Evolutionary conservation across 2,329 filamentous ascomycete genomes (phyloP).

Genomic region (Penicillium vulpinum): DNA sequence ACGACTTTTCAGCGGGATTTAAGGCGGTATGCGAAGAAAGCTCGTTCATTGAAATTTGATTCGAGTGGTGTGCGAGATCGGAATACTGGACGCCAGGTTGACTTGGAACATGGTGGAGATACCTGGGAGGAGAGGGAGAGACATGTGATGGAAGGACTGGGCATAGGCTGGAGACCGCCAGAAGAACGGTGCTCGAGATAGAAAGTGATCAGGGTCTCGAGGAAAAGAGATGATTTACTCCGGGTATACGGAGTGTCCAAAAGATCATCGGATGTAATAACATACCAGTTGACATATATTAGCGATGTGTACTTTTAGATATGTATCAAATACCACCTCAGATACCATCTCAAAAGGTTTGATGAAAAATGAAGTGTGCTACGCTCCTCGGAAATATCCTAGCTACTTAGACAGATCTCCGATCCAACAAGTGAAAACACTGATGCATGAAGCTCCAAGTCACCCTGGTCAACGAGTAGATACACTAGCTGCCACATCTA

Average conservation of each 20-base stretch:
- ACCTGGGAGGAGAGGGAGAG: conserved; percentile 72
- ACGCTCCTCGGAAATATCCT: not conserved
- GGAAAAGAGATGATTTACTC: not conserved
- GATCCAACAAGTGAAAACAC: not conserved
- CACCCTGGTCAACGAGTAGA: not conserved
- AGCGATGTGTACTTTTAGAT: not conserved
- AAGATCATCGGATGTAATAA: not conserved
- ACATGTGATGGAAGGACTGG: conserved; percentile 75
- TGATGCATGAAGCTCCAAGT: not conserved
- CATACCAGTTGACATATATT: not conserved
- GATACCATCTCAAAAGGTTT: not conserved
- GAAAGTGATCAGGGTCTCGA: not conserved
- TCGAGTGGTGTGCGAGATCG: conserved; percentile 78
- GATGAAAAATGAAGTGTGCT: not conserved
- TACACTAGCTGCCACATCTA: not conserved
- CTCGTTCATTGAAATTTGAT: conserved; percentile 79
- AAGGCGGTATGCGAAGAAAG: conserved; percentile 72
- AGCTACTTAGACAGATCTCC: not conserved
- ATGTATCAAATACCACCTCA: not conserved
- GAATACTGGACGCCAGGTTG: conserved; percentile 65
- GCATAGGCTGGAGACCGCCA: conserved; percentile 65
- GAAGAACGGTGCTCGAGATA: conserved; percentile 67
- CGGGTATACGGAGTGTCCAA: not conserved
- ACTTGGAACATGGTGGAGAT: conserved; percentile 59
- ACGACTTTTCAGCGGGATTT: conserved; percentile 90